Evolutionary conservation across 2,329 filamentous ascomycete species (phyloP).

Genomic region (Aspergillus cejpii): DNA sequence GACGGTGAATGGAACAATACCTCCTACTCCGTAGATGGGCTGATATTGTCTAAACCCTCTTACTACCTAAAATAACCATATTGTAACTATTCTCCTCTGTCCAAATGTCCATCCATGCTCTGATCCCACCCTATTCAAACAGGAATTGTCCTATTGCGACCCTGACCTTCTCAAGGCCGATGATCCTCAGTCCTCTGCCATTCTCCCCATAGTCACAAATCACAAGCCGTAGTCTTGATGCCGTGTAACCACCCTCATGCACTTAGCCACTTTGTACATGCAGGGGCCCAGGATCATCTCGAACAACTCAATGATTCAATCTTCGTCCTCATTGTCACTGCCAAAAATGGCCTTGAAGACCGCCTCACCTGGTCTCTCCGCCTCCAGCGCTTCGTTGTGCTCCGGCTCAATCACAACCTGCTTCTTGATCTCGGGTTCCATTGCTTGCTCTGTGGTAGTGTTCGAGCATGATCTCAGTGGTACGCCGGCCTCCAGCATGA

Average conservation of each 20-base stretch:
- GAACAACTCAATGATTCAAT: conserved; percentile 14
- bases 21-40: too few relatives aligned
- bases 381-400: conserved; percentile 71
- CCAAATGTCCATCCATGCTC: too few relatives aligned
- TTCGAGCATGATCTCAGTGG: conserved; percentile 9
- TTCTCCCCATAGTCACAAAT: not conserved
- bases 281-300: not conserved
- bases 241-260: conserved; percentile 5
- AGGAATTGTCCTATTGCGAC: too few relatives aligned
- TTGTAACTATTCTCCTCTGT: not conserved
- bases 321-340: conserved; percentile 66
- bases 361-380: conserved; percentile 65
- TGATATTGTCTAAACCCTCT: too few relatives aligned
- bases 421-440: conserved; percentile 10
- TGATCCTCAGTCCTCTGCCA: too few relatives aligned
- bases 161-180: too few relatives aligned
- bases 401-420: conserved; percentile 57
- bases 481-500: conserved; percentile 44
- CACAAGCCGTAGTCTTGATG: conserved; percentile 7
- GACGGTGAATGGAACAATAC: too few relatives aligned
- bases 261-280: not conserved
- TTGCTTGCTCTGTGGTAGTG: conserved; percentile 10
- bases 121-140: too few relatives aligned
- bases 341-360: conserved; percentile 93
- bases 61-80: not conserved